phyloP scores from a whole-genome alignment of 495 filamentous ascomycete genomes.

The Glonium stellatum region DNA sequence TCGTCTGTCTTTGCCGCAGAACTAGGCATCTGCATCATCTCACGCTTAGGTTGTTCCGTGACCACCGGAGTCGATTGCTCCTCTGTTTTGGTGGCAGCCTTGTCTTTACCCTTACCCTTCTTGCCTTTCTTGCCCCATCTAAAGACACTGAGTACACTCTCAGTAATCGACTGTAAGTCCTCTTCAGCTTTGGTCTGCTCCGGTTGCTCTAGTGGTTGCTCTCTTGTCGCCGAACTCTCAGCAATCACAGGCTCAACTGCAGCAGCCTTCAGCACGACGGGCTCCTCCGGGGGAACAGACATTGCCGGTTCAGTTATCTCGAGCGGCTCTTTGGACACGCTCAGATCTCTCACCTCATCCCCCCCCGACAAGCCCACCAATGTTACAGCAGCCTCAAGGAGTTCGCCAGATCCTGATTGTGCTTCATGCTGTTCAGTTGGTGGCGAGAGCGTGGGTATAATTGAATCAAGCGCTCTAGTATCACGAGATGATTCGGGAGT shows the following conservation, averaged over 20 bases:
- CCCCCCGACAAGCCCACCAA: not conserved
- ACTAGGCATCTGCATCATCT: too few species aligned
- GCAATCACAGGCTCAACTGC: not conserved
- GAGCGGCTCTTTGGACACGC: not conserved
- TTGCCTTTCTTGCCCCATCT: constrained; percentile 5
- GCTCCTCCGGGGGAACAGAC: not conserved
- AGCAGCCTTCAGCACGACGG: not conserved
- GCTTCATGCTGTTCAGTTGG: not conserved
- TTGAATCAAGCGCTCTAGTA: not conserved
- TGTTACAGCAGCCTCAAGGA: not conserved
- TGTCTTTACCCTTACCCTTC: not conserved
- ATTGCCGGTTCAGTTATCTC: not conserved
- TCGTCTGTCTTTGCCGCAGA: not conserved
- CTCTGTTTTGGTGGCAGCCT: not conserved
- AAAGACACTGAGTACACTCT: not conserved
- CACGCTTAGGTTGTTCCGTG: too few species aligned
- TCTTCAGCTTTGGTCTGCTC: not conserved
- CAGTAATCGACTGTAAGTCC: not conserved
- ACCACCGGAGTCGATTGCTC: not conserved
- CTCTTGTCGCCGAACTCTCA: not conserved
- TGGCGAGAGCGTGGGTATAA: not conserved
- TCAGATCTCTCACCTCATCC: not conserved
- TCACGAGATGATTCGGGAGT: not conserved
- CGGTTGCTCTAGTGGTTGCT: not conserved
- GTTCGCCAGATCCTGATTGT: not conserved